Base-by-base conservation (phyloP, 805 yeast species). In the Cephaloascus albidus region DNA sequence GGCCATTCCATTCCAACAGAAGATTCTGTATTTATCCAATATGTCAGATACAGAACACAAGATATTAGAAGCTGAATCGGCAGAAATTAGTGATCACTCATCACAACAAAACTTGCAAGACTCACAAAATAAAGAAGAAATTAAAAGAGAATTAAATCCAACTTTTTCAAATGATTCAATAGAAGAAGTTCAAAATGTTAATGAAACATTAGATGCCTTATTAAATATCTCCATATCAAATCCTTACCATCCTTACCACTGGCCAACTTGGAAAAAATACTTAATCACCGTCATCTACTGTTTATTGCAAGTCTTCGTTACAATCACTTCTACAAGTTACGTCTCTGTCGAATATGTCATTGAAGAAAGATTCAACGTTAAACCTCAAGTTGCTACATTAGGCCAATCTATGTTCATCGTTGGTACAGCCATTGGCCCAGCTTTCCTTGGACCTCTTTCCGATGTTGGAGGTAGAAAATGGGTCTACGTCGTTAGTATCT, bases 401-500 rank as follows among this genome's bases (percentile, higher is more conserved):
- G 61, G 61, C 18, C 63, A 58, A 45, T 56, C 62, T 14, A 45
- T 59, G 51, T 58, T 59, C 43, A 57, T 59, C 41, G 37, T 59
- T 35, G 64, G 64, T 43, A 57, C 61, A 16, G 62, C 62, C 8
- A 42, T 58, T 37, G 64, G 64, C 15, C 63, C 63, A 16, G 60
- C 60, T 20, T 55, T 59, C 39, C 39, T 58, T 12, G 64, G 64
- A 41, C 64, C 64, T 18, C 45, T 59, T 20, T 58, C 64, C 3
- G 64, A 59, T 48, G 51, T 58, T 34, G 59, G 55, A 27, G 64
- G 64, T 35, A 49, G 64, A 46, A 59, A 59, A 46, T 58, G 63
- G 63, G 57, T 59, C 34, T 59, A 59, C 33, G 63, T 58, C 20
- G 43, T 46, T 20, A 57, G 62, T 16, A 49, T 46, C 32, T 15